These are phyloP conservation scores for Yarrowia deformans DNA, from an alignment of 805 yeast genomes.

Conservation along the genomic window DNA sequence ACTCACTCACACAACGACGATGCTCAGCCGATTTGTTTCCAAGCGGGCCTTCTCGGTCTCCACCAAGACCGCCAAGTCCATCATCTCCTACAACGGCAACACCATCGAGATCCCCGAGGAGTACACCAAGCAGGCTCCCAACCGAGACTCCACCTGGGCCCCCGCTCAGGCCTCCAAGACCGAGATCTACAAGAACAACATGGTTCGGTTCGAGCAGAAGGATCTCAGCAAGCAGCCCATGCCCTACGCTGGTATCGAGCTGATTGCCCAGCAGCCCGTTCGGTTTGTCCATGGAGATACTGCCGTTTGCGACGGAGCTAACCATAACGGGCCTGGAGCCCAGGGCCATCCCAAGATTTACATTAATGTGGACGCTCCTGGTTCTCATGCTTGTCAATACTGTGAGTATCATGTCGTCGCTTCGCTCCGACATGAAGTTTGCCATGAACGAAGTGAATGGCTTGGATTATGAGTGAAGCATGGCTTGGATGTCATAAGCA, in stretches of 20 bases:
- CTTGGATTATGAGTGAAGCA: no score
- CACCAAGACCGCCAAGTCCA: slow-evolving; percentile 30
- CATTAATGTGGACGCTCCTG: slow-evolving; percentile 80
- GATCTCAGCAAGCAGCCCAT: slow-evolving; percentile 74
- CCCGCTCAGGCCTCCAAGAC: slow-evolving; percentile 66
- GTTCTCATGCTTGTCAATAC: slow-evolving; percentile 77
- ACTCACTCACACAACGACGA: slow-evolving; percentile 5
- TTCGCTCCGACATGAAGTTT: no score
- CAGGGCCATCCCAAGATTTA: slow-evolving; percentile 85
- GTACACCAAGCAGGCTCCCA: slow-evolving; percentile 70
- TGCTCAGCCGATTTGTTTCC: slow-evolving; percentile 34
- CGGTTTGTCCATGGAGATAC: slow-evolving; percentile 64
- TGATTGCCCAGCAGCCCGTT: slow-evolving; percentile 77
- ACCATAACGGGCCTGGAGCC: slow-evolving; percentile 54
- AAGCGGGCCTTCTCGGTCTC: slow-evolving; percentile 39
- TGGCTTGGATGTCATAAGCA: no score
- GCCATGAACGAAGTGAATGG: not conserved
- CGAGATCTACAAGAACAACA: slow-evolving; percentile 57
- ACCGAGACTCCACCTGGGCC: slow-evolving; percentile 75
- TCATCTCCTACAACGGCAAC: slow-evolving; percentile 33
- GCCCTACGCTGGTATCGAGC: slow-evolving; percentile 84
- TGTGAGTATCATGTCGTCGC: slow-evolving; percentile 52
- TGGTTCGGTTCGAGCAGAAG: slow-evolving; percentile 74
- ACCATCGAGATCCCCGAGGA: slow-evolving; percentile 39
- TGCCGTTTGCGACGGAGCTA: slow-evolving; percentile 80